Evolutionary conservation across 495 filamentous ascomycete species (phyloP).

Genomic region (Neurospora sp.): DNA sequence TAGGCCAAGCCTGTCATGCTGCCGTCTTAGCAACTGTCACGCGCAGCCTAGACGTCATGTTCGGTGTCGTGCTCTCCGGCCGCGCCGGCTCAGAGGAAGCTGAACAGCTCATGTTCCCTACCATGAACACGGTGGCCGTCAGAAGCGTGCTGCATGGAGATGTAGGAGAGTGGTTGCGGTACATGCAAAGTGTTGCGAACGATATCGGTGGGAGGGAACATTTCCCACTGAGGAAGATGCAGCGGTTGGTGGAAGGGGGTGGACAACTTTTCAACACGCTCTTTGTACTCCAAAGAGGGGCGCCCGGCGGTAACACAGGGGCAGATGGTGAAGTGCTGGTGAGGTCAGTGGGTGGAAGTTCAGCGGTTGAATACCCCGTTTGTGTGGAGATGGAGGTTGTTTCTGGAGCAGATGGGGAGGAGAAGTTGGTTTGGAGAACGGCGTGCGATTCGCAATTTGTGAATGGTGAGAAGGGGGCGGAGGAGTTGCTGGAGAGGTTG

Average conservation of each 20-base stretch:
- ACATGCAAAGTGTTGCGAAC: slow-evolving; percentile 52
- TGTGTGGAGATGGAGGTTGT: slow-evolving; percentile 64
- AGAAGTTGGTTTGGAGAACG: slow-evolving; percentile 51
- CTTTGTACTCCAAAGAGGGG: slow-evolving; percentile 53
- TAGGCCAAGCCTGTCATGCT: slow-evolving; percentile 58
- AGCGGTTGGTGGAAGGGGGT: slow-evolving; percentile 26
- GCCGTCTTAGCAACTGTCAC: slow-evolving; percentile 47
- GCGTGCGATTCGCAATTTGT: slow-evolving; percentile 52
- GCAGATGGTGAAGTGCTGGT: slow-evolving; percentile 17
- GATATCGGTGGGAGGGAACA: slow-evolving; percentile 48
- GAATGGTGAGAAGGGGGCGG: slow-evolving; percentile 5
- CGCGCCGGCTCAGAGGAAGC: slow-evolving; percentile 45
- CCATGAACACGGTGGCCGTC: slow-evolving; percentile 67
- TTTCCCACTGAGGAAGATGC: slow-evolving; percentile 54
- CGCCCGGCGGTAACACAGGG: neutral
- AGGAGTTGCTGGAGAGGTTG: neutral
- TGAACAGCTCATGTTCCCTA: slow-evolving; percentile 56
- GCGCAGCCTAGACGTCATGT: slow-evolving; percentile 51
- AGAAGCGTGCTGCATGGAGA: slow-evolving; percentile 54
- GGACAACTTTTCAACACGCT: slow-evolving; percentile 52
- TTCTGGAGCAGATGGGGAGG: slow-evolving; percentile 15
- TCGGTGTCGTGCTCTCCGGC: slow-evolving; percentile 63
- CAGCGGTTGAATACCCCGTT: slow-evolving; percentile 67
- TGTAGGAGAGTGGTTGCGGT: slow-evolving; percentile 46
- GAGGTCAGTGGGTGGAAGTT: slow-evolving; percentile 45